Base-by-base conservation (phyloP, 208 protist genomes). In the Trypanosomatidae sp. region DNA sequence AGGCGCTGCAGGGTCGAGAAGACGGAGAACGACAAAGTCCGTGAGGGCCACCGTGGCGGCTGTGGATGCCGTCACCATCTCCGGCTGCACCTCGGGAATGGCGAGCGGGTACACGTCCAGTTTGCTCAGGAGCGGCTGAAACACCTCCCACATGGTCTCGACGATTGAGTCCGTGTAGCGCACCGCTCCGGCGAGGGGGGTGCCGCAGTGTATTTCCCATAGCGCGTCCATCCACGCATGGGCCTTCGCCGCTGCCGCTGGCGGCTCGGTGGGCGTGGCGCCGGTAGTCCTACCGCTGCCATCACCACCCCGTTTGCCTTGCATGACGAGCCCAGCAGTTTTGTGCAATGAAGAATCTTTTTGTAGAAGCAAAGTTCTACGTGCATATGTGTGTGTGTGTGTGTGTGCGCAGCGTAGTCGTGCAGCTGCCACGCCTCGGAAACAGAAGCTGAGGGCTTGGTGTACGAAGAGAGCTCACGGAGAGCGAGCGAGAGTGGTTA, bases 91-190 rank as follows among this genome's bases (percentile, higher is more conserved):
- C 46, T 72, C 69, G 2, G 64, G 49, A 64, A 64, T 30, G 65
- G 76, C 17, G 41, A 88, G 71, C 5, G 86, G 77, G 65, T 85
- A 67, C 41, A 91, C 52, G 28, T 79, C 72, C 39, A 87, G 60
- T 10, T 71, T 36, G 15, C 68, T 60, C 43, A 92, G 74, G 53
- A 93, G 71, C 2, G 87, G 80, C 10, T 79, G 81, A 74, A 93
- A 95, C 36, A 92, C 64, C 25, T 79, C 75, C 88, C 91, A 95
- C 83, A 95, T 85, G 62, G 89, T 79, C 52, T 82, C 71, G 22
- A 95, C 88, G 47, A 91, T 76, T 22, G 78, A 65, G 41, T 95
- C 91, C 8, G 74, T 88, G 82, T 90, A 91, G 64, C 82, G 64
- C 53, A 80, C 69, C 5, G 85, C 66, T 1, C 66, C 73, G 36